Conservation (phyloP, 108 stramenopile species). For the Pseudonitzschia multiseries region DNA sequence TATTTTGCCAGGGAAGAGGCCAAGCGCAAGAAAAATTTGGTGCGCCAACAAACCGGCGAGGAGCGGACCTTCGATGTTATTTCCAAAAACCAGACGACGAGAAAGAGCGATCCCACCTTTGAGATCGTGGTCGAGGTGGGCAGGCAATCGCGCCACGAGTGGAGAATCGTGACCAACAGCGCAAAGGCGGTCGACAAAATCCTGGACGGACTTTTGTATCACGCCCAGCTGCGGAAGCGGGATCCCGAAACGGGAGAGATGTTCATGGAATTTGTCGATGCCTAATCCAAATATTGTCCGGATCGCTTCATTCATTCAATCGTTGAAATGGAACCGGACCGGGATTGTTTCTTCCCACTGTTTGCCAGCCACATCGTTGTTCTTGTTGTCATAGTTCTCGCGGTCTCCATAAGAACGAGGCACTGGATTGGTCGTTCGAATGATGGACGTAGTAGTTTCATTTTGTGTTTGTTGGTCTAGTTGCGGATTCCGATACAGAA, state of each 20-base stretch:
- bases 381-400: too few species aligned
- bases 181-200: slow-evolving; percentile 46
- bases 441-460: too few species aligned
- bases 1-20: slow-evolving; percentile 31
- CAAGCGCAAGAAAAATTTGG: slow-evolving; percentile 6
- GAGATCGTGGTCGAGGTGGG: slow-evolving; percentile 50
- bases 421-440: too few species aligned
- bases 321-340: too few species aligned
- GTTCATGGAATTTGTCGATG: neutral
- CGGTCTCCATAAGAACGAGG: too few species aligned
- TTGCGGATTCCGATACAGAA: too few species aligned
- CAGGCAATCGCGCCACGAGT: slow-evolving; percentile 34
- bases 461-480: too few species aligned
- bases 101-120: slow-evolving; percentile 41
- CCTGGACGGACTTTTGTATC: slow-evolving; percentile 29
- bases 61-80: neutral
- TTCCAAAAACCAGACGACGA: slow-evolving; percentile 26
- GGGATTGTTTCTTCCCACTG: neutral
- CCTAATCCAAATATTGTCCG: too few species aligned
- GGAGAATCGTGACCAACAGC: slow-evolving; percentile 34
- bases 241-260: slow-evolving; percentile 15
- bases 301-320: neutral
- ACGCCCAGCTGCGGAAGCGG: slow-evolving; percentile 33
- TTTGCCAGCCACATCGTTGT: too few species aligned
- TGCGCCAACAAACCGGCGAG: neutral